Base-by-base conservation (phyloP, 2,329 filamentous ascomycete species). In the Orbilia quercus region DNA sequence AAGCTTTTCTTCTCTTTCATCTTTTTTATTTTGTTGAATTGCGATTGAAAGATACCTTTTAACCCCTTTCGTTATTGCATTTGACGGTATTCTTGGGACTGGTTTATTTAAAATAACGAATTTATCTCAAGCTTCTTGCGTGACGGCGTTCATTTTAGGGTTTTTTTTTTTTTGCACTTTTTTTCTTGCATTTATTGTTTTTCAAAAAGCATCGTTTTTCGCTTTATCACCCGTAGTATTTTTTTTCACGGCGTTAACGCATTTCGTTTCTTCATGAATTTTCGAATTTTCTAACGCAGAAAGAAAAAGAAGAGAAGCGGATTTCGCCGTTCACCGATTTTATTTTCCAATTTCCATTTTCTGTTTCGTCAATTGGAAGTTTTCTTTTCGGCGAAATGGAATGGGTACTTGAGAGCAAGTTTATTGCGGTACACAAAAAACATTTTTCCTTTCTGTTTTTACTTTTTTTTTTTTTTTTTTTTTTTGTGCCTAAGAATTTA, bases 41-140 rank as follows among this genome's bases (percentile, higher is more conserved):
- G n/a, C 57, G n/a, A 76, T 79, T 14, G 75, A 78, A 20, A 78
- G 80, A 22, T 76, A 79, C 22, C 74, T 76, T 38, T 82, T 81
- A 80, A 79, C 63, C n/a, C n/a, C 78, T 82, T 45, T 82, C 77
- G 79, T 45, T 20, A 23, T n/a, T 55, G 69, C 63, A 65, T 60
- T 62, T 62, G 31, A 38, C 38, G 20, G n/a, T n/a, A 14, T 34
- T 59, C 50, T 58, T 48, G 18, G 23, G 7, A 50, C n/a, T 53
- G 60, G 16, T 31, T 59, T 53, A 53, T 55, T n/a, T n/a, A n/a
- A n/a, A n/a, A n/a, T n/a, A n/a, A n/a, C n/a, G n/a, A n/a, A n/a
- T n/a, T n/a, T 53, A 55, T 53, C 57, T 48, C 40, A 12, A 59
- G 31, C 40, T n/a, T 51, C 34, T 28, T 53, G 53, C 47, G 60